Evolutionary conservation across 345 rosid species (phyloP).

Genomic region (Odontarrhena argentea): DNA sequence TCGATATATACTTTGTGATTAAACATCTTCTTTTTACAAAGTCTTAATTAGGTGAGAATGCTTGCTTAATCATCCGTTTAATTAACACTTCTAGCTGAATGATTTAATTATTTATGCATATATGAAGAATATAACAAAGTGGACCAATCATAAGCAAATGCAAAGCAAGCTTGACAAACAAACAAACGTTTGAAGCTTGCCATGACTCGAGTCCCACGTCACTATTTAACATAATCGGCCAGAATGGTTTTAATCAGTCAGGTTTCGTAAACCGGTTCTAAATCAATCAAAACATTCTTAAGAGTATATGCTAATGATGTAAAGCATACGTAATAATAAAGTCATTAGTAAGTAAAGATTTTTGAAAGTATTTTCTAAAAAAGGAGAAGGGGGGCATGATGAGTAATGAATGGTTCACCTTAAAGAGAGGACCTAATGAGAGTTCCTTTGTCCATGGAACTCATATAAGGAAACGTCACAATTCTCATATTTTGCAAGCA

Average conservation of each 20-base stretch:
- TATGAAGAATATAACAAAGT: background rate
- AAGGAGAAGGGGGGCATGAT: conserved; percentile 28
- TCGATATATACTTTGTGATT: conserved; percentile 1
- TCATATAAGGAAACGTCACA: conserved; percentile 42
- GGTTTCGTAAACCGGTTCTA: background rate
- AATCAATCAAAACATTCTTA: conserved; percentile 8
- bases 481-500: conserved; percentile 50
- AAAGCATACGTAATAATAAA: conserved; percentile 27
- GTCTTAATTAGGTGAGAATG: conserved; percentile 18
- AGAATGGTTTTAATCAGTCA: background rate
- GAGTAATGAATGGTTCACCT: conserved; percentile 35
- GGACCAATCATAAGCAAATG: conserved; percentile 16
- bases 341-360: background rate
- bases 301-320: conserved; percentile 31
- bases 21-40: background rate
- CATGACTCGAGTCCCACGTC: background rate
- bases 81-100: no score
- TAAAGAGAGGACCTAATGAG: conserved; percentile 42
- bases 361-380: background rate
- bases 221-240: background rate
- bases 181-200: conserved; percentile 15
- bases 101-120: no score
- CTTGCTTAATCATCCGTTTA: conserved; percentile 19
- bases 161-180: background rate
- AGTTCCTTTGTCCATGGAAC: conserved; percentile 49